These are phyloP conservation scores for Lichina pygmaea DNA, from an alignment of 495 filamentous ascomycete species.

Conservation along the genomic window DNA sequence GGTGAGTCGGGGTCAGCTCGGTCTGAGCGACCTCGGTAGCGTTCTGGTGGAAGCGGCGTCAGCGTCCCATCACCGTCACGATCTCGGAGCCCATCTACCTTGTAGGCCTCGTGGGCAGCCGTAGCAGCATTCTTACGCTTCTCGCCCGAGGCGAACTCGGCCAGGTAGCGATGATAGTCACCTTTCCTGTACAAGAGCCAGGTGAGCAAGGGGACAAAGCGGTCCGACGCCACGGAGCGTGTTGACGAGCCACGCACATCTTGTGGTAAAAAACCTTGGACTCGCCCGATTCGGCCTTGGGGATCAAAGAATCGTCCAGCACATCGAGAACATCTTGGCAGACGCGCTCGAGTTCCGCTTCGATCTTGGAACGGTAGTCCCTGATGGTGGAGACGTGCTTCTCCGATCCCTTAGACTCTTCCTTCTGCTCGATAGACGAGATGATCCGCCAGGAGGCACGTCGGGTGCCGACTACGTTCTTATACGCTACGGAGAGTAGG, in stretches of 20 bases:
- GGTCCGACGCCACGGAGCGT: background rate
- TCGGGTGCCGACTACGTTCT: conserved; percentile 97
- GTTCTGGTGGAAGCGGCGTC: conserved; percentile 24
- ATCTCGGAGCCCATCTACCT: conserved; percentile 25
- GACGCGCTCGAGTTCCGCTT: conserved; percentile 89
- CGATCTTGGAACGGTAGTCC: conserved; percentile 97
- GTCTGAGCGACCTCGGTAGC: conserved; percentile 96
- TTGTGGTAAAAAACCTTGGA: conserved; percentile 99
- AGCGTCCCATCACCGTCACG: background rate
- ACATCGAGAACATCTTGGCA: conserved; percentile 97
- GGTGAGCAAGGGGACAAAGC: background rate
- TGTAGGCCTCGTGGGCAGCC: conserved; percentile 95
- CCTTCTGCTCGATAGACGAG: conserved; percentile 99
- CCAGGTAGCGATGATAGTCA: conserved; percentile 98
- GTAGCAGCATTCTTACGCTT: conserved; percentile 96
- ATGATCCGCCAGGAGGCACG: conserved; percentile 99
- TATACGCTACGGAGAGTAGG: conserved; percentile 95
- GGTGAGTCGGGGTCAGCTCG: conserved; percentile 92
- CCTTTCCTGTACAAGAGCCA: conserved; percentile 52
- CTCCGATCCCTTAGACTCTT: conserved; percentile 96
- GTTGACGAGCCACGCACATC: conserved; percentile 31
- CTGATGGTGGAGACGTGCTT: conserved; percentile 91
- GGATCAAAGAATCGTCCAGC: conserved; percentile 82
- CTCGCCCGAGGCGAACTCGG: conserved; percentile 94
- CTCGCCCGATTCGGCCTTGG: conserved; percentile 93